A percentile compares a stretch with the other conserved stretches of the same genome.
Conservation (phyloP, 1,139 yeast species). For the Geotrichum aggregatum region DNA sequence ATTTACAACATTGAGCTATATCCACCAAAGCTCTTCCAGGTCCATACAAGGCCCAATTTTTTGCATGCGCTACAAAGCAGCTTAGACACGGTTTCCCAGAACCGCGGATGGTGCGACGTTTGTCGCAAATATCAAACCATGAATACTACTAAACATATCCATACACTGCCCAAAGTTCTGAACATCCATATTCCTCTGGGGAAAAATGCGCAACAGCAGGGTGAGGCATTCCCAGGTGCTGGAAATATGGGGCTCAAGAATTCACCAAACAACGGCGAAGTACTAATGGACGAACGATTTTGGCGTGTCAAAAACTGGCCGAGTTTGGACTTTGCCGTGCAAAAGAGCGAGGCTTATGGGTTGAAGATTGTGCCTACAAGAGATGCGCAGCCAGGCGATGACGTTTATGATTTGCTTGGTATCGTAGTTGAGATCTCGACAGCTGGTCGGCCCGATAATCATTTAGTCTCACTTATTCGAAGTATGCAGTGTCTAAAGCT, state of each 20-base stretch:
- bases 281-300: slow-evolving; percentile 17
- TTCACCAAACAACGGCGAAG: slow-evolving; percentile 12
- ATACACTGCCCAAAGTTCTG: slow-evolving; percentile 61
- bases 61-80: slow-evolving; percentile 58
- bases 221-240: slow-evolving; percentile 11
- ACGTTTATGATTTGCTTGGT: slow-evolving; percentile 37
- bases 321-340: slow-evolving; percentile 11
- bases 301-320: slow-evolving; percentile 20
- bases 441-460: slow-evolving; percentile 33
- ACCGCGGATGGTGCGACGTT: slow-evolving; percentile 49
- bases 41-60: slow-evolving; percentile 21
- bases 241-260: background rate
- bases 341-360: slow-evolving; percentile 17
- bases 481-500: slow-evolving; percentile 19
- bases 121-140: slow-evolving; percentile 51
- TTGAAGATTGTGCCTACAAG: slow-evolving; percentile 17
- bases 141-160: slow-evolving; percentile 49
- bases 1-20: slow-evolving; percentile 17
- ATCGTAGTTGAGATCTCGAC: slow-evolving; percentile 39
- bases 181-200: slow-evolving; percentile 40
- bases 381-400: slow-evolving; percentile 21
- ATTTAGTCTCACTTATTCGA: slow-evolving; percentile 43
- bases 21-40: slow-evolving; percentile 14
- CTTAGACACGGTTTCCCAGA: slow-evolving; percentile 47
- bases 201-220: slow-evolving; percentile 11